These are phyloP conservation scores for Trichoderma asperelloides DNA, from an alignment of 495 filamentous ascomycete genomes.

Conservation along the genomic window DNA sequence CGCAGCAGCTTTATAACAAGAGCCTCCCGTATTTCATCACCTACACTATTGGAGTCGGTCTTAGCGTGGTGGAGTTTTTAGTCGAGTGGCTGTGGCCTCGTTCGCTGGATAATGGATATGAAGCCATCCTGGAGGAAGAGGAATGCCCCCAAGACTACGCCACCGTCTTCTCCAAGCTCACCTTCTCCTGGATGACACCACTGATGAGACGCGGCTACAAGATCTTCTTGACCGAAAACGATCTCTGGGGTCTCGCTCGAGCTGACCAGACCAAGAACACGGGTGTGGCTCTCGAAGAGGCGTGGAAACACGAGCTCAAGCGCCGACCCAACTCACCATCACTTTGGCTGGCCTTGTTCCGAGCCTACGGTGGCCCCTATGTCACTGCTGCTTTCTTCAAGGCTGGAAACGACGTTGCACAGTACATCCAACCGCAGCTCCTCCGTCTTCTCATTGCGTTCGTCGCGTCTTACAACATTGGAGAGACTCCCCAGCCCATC, in stretches of 20 bases:
- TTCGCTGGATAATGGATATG: slow-evolving; percentile 58
- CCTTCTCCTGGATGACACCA: slow-evolving; percentile 98
- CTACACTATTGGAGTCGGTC: slow-evolving; percentile 64
- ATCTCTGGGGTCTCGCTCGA: slow-evolving; percentile 86
- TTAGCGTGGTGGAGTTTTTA: slow-evolving; percentile 65
- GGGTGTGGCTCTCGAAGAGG: slow-evolving; percentile 52
- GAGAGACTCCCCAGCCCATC: slow-evolving; percentile 59
- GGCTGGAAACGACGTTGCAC: slow-evolving; percentile 67
- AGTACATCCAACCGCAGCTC: slow-evolving; percentile 88
- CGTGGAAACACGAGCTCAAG: slow-evolving; percentile 73
- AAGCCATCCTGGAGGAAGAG: slow-evolving; percentile 70
- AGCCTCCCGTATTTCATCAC: slow-evolving; percentile 68
- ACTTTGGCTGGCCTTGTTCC: slow-evolving; percentile 87
- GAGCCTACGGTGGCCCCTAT: slow-evolving; percentile 78
- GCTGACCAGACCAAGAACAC: slow-evolving; percentile 70
- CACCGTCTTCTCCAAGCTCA: slow-evolving; percentile 85
- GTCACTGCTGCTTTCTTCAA: slow-evolving; percentile 75
- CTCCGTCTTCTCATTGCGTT: slow-evolving; percentile 78
- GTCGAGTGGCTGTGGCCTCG: slow-evolving; percentile 92
- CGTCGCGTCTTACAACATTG: slow-evolving; percentile 64
- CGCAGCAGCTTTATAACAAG: slow-evolving; percentile 57
- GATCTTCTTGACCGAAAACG: slow-evolving; percentile 86
- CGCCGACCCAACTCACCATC: slow-evolving; percentile 56
- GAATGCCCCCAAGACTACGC: slow-evolving; percentile 95
- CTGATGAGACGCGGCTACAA: slow-evolving; percentile 95